phyloP scores from a whole-genome alignment of 176 grass and related monocot species.

The Carex cristatella region DNA sequence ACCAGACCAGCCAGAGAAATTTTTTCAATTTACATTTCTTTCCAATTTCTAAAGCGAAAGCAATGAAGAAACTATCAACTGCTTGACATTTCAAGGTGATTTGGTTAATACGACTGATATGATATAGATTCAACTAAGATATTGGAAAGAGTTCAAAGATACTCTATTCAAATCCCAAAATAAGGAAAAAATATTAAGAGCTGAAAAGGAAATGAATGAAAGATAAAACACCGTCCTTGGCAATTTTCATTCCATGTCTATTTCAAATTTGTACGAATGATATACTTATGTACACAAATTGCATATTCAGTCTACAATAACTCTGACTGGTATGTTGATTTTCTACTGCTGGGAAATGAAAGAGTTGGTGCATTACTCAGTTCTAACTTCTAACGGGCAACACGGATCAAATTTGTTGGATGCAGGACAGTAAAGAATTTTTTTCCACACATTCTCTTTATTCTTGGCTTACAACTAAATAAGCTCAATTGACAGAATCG shows the following conservation, averaged over 20 bases:
- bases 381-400: neutral
- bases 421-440: neutral
- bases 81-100: neutral
- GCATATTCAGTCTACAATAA: neutral
- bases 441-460: neutral
- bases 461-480: neutral
- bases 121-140: neutral
- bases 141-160: neutral
- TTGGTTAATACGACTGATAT: neutral
- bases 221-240: neutral
- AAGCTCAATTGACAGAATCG: too few relatives aligned
- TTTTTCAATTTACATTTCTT: neutral
- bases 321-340: neutral
- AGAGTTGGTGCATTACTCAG: neutral
- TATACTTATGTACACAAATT: neutral
- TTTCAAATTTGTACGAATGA: neutral
- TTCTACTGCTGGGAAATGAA: neutral
- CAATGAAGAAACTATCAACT: neutral
- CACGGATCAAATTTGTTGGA: neutral
- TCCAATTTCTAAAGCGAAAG: neutral
- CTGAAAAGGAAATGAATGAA: neutral
- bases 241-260: neutral
- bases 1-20: neutral
- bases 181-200: too few relatives aligned
- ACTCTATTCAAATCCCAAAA: neutral